Evolutionary conservation across 768 basidiomycete genomes (phyloP).

Genomic region (Candolleomyces aberdarensis): DNA sequence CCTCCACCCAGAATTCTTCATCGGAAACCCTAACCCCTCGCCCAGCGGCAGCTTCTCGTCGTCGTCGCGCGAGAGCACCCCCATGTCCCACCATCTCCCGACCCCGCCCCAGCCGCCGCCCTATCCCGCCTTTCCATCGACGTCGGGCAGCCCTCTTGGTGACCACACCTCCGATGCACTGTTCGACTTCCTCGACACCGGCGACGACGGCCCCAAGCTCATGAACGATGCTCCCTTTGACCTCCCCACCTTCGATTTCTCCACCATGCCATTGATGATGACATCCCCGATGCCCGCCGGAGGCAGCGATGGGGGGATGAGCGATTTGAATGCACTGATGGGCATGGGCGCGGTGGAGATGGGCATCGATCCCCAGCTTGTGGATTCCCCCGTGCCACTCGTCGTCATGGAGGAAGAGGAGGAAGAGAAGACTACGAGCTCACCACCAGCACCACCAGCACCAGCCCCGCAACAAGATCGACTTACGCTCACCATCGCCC

Average conservation of each 20-base stretch:
- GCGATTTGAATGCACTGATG: constrained; percentile 17
- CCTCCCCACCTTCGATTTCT: constrained; percentile 7
- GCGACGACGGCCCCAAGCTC: constrained; percentile 35
- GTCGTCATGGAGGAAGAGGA: constrained; percentile 27
- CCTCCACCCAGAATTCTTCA: constrained; percentile 62
- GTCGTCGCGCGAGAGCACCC: constrained; percentile 32
- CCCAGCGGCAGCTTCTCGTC: constrained; percentile 34
- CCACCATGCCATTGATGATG: constrained; percentile 16
- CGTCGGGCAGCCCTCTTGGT: constrained; percentile 19
- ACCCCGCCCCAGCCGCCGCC: constrained; percentile 43
- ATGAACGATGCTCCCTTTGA: constrained; percentile 10
- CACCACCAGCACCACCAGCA: constrained; percentile 7
- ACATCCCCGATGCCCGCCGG: constrained; percentile 9
- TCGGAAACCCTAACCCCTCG: constrained; percentile 16
- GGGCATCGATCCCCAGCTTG: constrained; percentile 74
- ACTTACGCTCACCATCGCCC: constrained; percentile 46
- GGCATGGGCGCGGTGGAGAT: constrained; percentile 22
- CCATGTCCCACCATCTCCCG: constrained; percentile 22
- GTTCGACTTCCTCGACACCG: constrained; percentile 40
- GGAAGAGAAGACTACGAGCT: constrained; percentile 15
- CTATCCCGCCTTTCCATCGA: constrained; percentile 29
- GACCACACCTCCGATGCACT: constrained; percentile 22
- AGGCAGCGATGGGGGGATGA: constrained; percentile 1
- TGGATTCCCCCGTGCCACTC: constrained; percentile 54
- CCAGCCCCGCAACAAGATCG: constrained; percentile 25